Evolutionary conservation across 2,329 filamentous ascomycete genomes (phyloP).

Genomic region (Camillea tinctor): DNA sequence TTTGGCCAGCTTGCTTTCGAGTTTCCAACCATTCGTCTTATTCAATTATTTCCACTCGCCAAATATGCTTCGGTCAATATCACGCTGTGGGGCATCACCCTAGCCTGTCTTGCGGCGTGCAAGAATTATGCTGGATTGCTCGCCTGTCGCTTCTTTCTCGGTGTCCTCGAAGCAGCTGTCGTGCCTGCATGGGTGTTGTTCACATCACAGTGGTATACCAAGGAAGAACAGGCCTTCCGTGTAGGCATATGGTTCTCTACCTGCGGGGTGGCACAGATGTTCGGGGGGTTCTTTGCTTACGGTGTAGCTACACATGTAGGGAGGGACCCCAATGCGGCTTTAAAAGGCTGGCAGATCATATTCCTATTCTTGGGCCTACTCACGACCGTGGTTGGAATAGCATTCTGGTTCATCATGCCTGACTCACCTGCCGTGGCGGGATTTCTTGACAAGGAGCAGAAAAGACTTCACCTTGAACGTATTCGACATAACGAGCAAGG

Average conservation of each 20-base stretch:
- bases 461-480: slow-evolving; percentile 31
- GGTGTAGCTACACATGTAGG: slow-evolving; percentile 30
- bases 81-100: slow-evolving; percentile 33
- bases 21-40: slow-evolving; percentile 38
- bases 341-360: slow-evolving; percentile 37
- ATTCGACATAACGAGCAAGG: slow-evolving; percentile 37
- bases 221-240: slow-evolving; percentile 24
- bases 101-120: slow-evolving; percentile 20
- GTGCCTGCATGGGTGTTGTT: slow-evolving; percentile 33
- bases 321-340: slow-evolving; percentile 26
- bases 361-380: slow-evolving; percentile 36
- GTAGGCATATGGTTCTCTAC: slow-evolving; percentile 27
- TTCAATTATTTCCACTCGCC: slow-evolving; percentile 39
- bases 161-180: slow-evolving; percentile 26
- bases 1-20: slow-evolving; percentile 38
- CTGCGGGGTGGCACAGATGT: slow-evolving; percentile 35
- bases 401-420: slow-evolving; percentile 37
- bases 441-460: slow-evolving; percentile 34
- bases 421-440: slow-evolving; percentile 33
- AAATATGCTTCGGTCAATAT: slow-evolving; percentile 38
- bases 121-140: slow-evolving; percentile 22
- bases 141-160: slow-evolving; percentile 27
- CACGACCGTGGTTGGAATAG: slow-evolving; percentile 29
- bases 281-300: slow-evolving; percentile 38
- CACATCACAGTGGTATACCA: slow-evolving; percentile 30